Evolutionary conservation across 371 early-diverging fungal species (phyloP).

Genomic region (Syncephalastrum sp.): DNA sequence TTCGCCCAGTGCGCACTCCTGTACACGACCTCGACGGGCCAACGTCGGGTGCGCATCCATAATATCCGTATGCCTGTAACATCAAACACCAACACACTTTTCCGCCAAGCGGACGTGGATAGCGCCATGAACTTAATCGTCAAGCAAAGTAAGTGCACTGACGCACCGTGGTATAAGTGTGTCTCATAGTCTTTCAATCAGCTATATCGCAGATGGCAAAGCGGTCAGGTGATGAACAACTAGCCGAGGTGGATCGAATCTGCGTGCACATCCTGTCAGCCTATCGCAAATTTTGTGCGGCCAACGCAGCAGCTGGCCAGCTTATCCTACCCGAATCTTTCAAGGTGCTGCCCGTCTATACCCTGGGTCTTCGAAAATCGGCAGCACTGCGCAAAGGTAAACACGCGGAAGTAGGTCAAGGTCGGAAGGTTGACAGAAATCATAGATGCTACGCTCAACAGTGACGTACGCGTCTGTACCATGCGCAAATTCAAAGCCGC

Average conservation of each 20-base stretch:
- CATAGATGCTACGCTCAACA: conserved; percentile 38
- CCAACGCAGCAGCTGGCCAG: conserved; percentile 87
- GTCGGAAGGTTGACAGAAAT: not conserved
- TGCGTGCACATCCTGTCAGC: conserved; percentile 88
- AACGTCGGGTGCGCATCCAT: conserved; percentile 91
- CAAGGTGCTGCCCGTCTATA: conserved; percentile 91
- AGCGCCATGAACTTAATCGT: conserved; percentile 81
- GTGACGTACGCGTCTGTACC: conserved; percentile 76
- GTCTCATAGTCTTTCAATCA: conserved; percentile 61
- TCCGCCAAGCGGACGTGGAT: conserved; percentile 91
- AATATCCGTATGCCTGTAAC: conserved; percentile 84
- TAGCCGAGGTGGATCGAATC: conserved; percentile 14
- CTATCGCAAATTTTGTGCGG: conserved; percentile 91
- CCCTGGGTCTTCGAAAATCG: conserved; percentile 67
- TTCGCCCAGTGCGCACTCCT: conserved; percentile 90
- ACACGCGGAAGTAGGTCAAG: not conserved
- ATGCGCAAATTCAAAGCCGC: conserved; percentile 77
- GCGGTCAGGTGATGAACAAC: not conserved
- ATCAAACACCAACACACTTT: conserved; percentile 73
- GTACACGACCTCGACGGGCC: conserved; percentile 86
- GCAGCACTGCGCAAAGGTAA: conserved; percentile 70
- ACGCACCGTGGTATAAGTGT: no score
- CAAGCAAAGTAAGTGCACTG: conserved; percentile 58
- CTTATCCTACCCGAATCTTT: conserved; percentile 95
- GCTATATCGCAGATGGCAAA: conserved; percentile 3